phyloP scores from a whole-genome alignment of 108 stramenopile genomes.

The Seminavis robusta region DNA sequence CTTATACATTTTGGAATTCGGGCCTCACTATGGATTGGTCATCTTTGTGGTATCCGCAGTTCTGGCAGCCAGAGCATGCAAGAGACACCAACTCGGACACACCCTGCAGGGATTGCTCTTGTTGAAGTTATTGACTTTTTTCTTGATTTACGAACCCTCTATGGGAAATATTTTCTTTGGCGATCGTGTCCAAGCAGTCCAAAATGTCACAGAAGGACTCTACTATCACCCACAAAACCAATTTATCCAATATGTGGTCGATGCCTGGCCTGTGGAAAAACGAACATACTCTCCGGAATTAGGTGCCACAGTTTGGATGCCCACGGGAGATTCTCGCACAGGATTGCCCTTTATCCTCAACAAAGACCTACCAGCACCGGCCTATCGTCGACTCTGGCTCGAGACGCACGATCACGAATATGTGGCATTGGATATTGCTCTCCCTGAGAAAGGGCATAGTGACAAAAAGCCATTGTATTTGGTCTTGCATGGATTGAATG shows the following conservation, averaged over 20 bases:
- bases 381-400: constrained; percentile 59
- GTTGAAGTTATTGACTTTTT: neutral
- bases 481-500: constrained; percentile 89
- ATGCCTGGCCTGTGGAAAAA: constrained; percentile 52
- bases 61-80: too few species aligned
- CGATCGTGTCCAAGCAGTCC: too few species aligned
- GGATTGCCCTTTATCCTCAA: constrained; percentile 78
- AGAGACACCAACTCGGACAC: too few species aligned
- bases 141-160: constrained; percentile 15
- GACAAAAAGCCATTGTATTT: constrained; percentile 70
- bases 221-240: constrained; percentile 51
- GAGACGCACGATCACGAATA: constrained; percentile 44
- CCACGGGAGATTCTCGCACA: constrained; percentile 81
- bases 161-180: too few species aligned
- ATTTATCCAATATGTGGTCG: constrained; percentile 36
- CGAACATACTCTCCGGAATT: constrained; percentile 42
- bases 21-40: constrained; percentile 37
- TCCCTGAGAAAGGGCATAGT: constrained; percentile 56
- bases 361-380: constrained; percentile 18
- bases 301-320: constrained; percentile 72
- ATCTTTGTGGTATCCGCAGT: constrained; percentile 29
- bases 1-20: constrained; percentile 61
- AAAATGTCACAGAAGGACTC: constrained; percentile 53
- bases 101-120: too few species aligned
- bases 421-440: constrained; percentile 80